phyloP scores from a whole-genome alignment of 2,329 filamentous ascomycete species.

The Lecanicillium sp. region DNA sequence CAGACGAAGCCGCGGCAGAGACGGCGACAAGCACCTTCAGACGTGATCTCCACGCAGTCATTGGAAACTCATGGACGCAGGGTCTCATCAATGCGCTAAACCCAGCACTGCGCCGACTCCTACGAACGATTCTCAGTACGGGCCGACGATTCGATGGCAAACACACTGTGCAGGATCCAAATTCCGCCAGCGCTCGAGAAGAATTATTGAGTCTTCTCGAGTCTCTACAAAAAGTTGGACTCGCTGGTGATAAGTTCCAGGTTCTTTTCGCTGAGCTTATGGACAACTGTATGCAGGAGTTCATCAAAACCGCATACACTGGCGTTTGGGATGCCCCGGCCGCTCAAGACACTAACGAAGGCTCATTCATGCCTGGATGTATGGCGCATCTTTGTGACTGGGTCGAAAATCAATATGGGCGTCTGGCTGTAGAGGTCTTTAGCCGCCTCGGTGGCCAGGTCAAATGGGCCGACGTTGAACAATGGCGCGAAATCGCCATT shows the following conservation, averaged over 20 bases:
- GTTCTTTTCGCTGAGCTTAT: constrained; percentile 67
- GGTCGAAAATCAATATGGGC: constrained; percentile 62
- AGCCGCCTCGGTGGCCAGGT: constrained; percentile 39
- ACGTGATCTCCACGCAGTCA: constrained; percentile 57
- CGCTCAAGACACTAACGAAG: constrained; percentile 16
- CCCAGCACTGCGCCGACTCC: constrained; percentile 47
- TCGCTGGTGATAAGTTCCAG: constrained; percentile 64
- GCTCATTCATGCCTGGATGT: constrained; percentile 42
- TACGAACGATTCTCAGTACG: constrained; percentile 41
- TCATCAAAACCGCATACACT: constrained; percentile 55
- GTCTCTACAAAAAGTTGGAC: constrained; percentile 56
- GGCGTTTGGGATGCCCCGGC: constrained; percentile 48
- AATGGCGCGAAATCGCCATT: constrained; percentile 66
- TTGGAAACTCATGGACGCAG: constrained; percentile 55
- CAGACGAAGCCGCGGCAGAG: constrained; percentile 30
- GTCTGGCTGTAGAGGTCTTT: constrained; percentile 58
- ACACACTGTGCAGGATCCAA: constrained; percentile 21
- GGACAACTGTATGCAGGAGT: constrained; percentile 57
- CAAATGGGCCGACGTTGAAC: constrained; percentile 52
- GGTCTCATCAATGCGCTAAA: constrained; percentile 49
- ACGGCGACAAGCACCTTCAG: constrained; percentile 45
- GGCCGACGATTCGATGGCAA: constrained; percentile 14
- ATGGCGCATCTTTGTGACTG: constrained; percentile 57
- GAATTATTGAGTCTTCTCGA: constrained; percentile 52
- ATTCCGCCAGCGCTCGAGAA: constrained; percentile 36